Evolutionary conservation across 2,329 filamentous ascomycete species (phyloP), one percentile per base, ranked within the genome.

Genomic region (Scedosporium dehoogii): DNA sequence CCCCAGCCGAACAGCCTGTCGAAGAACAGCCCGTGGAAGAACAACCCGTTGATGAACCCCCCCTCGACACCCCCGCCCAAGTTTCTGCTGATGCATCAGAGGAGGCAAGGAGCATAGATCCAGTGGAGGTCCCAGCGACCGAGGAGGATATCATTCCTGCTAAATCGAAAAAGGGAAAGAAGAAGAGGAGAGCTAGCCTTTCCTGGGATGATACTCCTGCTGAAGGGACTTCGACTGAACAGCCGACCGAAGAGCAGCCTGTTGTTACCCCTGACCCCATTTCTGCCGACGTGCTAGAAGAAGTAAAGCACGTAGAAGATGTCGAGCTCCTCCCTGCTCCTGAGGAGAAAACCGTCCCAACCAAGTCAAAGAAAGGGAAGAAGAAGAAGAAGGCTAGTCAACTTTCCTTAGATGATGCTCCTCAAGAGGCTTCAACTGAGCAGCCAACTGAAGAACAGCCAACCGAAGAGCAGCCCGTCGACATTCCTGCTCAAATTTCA

Each of bases 371-470:
- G 46, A 63, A 63, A 66, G 63, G 58, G 63, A 63, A 68, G 59
- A 70, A 70, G 62, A 70, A 69, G 64, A 69, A 69, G 62, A 66
- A 59, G 55, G 55, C 33, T 33, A 61, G 4, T 65, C 64, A 48
- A 62, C 46, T 29, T 61, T 23, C 55, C n/a, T 25, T n/a, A 9
- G 33, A 18, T 14, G 27, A 53, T 12, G 48, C n/a, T 3, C 3
- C 33, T 9, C 33, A 41, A 9, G 18, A 18, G 12, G 6, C 16
- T 3, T 14, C 27, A 29, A 23, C 46, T 42, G 57, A 63, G 48
- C 48, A 53, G 48, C 42, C 29, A 6, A 29, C 29, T 6, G 27
- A 58, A 29, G 29, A 29, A 29, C 29, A 12, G 33, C 58, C 33
- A 16, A 18, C 10, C 14, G 33, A 38, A 12, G 33, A 23, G 18